A percentile compares a stretch with the other conserved stretches of the same genome.
Evolutionary conservation across 1,284 basidiomycete species (phyloP).

Genomic region (Anthracocystis panici-leucophaei): DNA sequence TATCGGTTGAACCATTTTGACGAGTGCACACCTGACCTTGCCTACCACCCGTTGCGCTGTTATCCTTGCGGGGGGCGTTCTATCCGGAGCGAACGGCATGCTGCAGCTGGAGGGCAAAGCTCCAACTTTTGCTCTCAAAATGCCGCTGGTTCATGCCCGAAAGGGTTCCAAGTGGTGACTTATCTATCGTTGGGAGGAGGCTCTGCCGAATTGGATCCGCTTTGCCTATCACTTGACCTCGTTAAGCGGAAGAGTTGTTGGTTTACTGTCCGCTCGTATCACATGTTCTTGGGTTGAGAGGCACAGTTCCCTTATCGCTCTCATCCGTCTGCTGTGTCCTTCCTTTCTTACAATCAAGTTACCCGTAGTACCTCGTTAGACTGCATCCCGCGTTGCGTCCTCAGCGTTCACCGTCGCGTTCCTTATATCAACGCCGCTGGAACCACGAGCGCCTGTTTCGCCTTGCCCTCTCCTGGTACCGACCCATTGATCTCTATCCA

Average conservation of each 20-base stretch:
- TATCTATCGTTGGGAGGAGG: not conserved
- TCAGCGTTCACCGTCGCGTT: not conserved
- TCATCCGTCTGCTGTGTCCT: not conserved
- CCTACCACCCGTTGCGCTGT: too few species aligned
- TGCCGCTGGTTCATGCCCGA: too few species aligned
- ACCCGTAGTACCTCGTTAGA: not conserved
- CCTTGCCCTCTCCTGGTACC: not conserved
- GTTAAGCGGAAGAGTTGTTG: constrained; percentile 6
- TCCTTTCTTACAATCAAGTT: not conserved
- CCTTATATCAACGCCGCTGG: constrained; percentile 1
- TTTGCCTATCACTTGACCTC: constrained; percentile 18
- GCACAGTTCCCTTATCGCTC: not conserved
- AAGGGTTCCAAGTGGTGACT: not conserved
- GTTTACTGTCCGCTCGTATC: not conserved
- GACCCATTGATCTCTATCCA: not conserved
- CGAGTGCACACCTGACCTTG: too few species aligned
- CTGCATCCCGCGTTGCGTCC: constrained; percentile 3
- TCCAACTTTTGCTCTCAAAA: too few species aligned
- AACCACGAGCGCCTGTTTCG: not conserved
- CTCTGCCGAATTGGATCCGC: too few species aligned
- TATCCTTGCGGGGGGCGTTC: too few species aligned
- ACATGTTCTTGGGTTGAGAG: not conserved
- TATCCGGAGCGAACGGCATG: too few species aligned
- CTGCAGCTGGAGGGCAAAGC: too few species aligned
- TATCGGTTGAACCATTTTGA: too few species aligned